phyloP scores from a whole-genome alignment of 495 filamentous ascomycete species.

The Parathielavia hyrcaniae region DNA sequence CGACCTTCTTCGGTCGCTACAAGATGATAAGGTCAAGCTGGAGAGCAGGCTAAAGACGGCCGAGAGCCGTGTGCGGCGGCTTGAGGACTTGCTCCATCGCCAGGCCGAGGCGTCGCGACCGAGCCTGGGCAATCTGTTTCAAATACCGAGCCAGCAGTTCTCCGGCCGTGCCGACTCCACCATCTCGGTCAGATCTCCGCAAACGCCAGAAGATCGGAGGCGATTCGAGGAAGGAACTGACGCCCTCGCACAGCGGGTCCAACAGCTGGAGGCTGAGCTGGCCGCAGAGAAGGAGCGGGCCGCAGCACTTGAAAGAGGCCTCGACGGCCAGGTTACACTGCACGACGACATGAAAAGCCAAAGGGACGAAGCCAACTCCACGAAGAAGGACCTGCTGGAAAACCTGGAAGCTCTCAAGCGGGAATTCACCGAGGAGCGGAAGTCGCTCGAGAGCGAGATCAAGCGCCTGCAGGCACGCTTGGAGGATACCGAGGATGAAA shows the following conservation, averaged over 20 bases:
- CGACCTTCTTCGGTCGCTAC: slow-evolving; percentile 59
- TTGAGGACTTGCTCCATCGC: slow-evolving; percentile 89
- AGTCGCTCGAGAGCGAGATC: slow-evolving; percentile 70
- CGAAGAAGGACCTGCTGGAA: slow-evolving; percentile 86
- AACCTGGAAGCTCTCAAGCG: slow-evolving; percentile 89
- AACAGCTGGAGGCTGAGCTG: slow-evolving; percentile 78
- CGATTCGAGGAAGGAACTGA: slow-evolving; percentile 37
- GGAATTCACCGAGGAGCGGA: slow-evolving; percentile 80
- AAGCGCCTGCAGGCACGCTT: slow-evolving; percentile 64
- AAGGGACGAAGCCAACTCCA: slow-evolving; percentile 77
- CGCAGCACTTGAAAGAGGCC: slow-evolving; percentile 55
- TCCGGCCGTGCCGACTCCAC: slow-evolving; percentile 39
- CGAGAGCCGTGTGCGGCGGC: slow-evolving; percentile 81
- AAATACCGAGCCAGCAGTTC: slow-evolving; percentile 33
- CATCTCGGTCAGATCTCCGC: slow-evolving; percentile 37
- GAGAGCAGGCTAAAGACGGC: slow-evolving; percentile 79
- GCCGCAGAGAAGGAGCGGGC: slow-evolving; percentile 48
- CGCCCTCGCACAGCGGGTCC: slow-evolving; percentile 50
- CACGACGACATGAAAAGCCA: slow-evolving; percentile 62
- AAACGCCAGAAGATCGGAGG: slow-evolving; percentile 33
- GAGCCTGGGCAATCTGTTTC: slow-evolving; percentile 62
- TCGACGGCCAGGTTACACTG: slow-evolving; percentile 48
- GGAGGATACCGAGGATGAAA: slow-evolving; percentile 84
- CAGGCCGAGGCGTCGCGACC: slow-evolving; percentile 68
- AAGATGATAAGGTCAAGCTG: slow-evolving; percentile 70